A percentile compares a stretch with the other conserved stretches of the same genome.
phyloP scores from a whole-genome alignment of 2,329 filamentous ascomycete genomes.

The Fusarium buxicola region DNA sequence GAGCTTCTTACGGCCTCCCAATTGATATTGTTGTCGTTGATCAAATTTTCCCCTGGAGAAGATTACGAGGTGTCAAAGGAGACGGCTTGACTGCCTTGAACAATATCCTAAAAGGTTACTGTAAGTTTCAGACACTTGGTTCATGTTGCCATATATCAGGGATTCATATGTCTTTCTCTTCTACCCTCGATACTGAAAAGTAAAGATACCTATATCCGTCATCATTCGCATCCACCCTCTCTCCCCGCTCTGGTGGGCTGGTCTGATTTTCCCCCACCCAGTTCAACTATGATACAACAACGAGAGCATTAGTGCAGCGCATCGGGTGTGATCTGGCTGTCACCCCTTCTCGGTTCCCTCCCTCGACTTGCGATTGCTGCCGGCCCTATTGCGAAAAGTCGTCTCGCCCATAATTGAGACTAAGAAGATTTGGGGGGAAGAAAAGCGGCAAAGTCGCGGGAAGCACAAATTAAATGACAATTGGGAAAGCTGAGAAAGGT shows the following conservation, averaged over 20 bases:
- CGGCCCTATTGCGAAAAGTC: conserved; percentile 4
- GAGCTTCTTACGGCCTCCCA: conserved; percentile 33
- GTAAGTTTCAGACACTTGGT: background rate
- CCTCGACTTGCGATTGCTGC: conserved; percentile 7
- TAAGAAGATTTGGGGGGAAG: background rate
- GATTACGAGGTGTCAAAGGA: too few species aligned
- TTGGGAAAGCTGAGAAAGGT: background rate
- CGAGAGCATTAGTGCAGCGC: conserved; percentile 22
- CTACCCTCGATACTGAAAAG: conserved; percentile 3
- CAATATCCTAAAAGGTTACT: background rate
- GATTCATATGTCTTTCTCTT: conserved; percentile 22
- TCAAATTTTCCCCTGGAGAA: background rate
- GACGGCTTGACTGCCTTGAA: background rate
- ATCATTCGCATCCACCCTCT: conserved; percentile 12
- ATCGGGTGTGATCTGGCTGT: background rate
- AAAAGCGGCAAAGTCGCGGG: background rate
- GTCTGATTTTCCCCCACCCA: conserved; percentile 2
- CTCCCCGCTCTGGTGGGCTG: conserved; percentile 1
- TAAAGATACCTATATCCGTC: conserved; percentile 12
- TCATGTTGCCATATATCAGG: conserved; percentile 9
- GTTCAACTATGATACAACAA: conserved; percentile 36
- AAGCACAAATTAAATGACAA: conserved; percentile 11
- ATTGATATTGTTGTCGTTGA: conserved; percentile 34
- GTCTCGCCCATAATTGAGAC: conserved; percentile 30
- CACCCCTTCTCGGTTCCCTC: conserved; percentile 2